phyloP scores from a whole-genome alignment of 768 basidiomycete genomes.

The Neoboletus magnificus region DNA sequence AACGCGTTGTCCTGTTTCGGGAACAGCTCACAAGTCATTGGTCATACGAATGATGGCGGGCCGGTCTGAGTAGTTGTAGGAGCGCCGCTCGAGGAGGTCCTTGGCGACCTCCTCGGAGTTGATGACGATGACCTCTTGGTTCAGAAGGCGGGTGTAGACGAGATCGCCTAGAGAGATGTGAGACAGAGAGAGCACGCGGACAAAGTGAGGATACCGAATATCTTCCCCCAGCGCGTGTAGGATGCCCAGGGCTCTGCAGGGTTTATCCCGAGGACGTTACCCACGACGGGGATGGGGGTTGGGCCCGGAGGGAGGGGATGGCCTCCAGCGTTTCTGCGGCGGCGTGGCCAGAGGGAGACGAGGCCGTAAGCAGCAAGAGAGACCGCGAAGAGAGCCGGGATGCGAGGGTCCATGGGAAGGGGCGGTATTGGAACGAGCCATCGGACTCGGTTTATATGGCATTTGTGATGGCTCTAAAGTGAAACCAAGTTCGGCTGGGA shows the following conservation, averaged over 20 bases:
- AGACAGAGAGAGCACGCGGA: slow-evolving; percentile 5
- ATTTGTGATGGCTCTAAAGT: no score
- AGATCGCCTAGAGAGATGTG: slow-evolving; percentile 30
- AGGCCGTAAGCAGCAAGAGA: slow-evolving; percentile 7
- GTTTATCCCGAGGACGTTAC: slow-evolving; percentile 29
- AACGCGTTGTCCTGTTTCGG: background rate
- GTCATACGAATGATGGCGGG: slow-evolving; percentile 29
- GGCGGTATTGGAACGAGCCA: background rate
- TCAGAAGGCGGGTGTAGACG: slow-evolving; percentile 36
- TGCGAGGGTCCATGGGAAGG: slow-evolving; percentile 9
- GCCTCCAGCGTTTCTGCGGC: background rate
- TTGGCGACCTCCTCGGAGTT: slow-evolving; percentile 38
- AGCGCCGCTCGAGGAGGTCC: slow-evolving; percentile 45
- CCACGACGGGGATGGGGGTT: slow-evolving; percentile 38
- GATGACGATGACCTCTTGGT: slow-evolving; percentile 37
- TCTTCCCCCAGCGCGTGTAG: slow-evolving; percentile 31
- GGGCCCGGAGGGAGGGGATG: slow-evolving; percentile 50
- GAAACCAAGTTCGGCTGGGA: background rate
- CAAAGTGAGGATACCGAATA: slow-evolving; percentile 24
- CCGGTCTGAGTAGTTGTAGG: slow-evolving; percentile 44
- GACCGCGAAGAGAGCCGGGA: slow-evolving; percentile 9
- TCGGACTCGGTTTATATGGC: background rate
- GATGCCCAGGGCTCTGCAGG: slow-evolving; percentile 29
- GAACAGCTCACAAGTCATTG: slow-evolving; percentile 27
- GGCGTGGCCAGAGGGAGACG: slow-evolving; percentile 2